Conservation (phyloP, 1,139 yeast genomes). For the Diutina neorugosa region DNA sequence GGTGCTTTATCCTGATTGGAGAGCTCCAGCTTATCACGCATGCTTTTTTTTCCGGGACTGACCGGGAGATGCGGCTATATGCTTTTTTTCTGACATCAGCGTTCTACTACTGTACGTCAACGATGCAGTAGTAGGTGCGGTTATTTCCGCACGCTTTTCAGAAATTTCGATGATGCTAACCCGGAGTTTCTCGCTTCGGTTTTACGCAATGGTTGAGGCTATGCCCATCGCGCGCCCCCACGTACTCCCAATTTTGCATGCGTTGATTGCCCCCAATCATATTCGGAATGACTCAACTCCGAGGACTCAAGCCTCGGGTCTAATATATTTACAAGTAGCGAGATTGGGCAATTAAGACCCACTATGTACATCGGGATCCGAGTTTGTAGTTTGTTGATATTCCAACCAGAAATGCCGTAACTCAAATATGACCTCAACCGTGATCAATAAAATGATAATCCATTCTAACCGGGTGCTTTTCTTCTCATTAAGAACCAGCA, state of each 20-base stretch:
- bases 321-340: not conserved
- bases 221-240: not conserved
- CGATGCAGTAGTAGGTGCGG: not conserved
- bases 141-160: too few species aligned
- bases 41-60: not conserved
- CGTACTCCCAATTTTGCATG: not conserved
- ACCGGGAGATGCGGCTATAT: conserved; percentile 1
- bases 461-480: conserved; percentile 72
- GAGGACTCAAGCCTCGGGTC: not conserved
- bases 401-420: conserved; percentile 32
- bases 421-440: conserved; percentile 80
- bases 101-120: not conserved
- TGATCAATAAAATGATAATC: conserved; percentile 72
- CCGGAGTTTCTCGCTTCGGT: not conserved
- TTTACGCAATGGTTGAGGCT: not conserved
- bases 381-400: not conserved
- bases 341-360: not conserved
- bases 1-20: not conserved
- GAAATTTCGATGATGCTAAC: too few species aligned
- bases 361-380: not conserved
- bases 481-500: conserved; percentile 64
- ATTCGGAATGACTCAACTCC: not conserved
- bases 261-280: not conserved
- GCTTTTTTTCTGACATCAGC: not conserved
- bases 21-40: not conserved